Evolutionary conservation across 176 grass and related monocot species (phyloP).

Genomic region (Triticum urartu): DNA sequence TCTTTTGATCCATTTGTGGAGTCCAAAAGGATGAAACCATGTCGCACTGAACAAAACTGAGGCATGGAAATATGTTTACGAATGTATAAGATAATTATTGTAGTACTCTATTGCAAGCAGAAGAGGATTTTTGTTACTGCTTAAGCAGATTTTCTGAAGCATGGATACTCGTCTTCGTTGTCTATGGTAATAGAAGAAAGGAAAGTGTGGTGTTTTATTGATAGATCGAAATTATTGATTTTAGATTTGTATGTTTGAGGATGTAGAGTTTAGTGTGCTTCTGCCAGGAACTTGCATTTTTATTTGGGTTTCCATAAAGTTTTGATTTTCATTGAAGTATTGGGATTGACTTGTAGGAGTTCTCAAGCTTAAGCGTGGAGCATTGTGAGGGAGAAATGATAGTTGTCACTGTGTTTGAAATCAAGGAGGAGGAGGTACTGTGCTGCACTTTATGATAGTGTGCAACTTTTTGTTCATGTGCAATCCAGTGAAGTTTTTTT

Average conservation of each 20-base stretch:
- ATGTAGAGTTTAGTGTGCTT: background rate
- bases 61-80: background rate
- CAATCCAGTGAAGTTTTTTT: background rate
- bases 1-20: background rate
- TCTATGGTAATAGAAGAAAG: background rate
- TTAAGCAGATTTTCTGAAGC: constrained; percentile 5
- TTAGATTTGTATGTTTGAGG: constrained; percentile 6
- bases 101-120: background rate
- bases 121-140: background rate
- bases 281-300: background rate
- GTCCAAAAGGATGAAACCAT: background rate
- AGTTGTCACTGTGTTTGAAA: constrained; percentile 85
- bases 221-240: constrained; percentile 14
- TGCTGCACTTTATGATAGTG: background rate
- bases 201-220: background rate
- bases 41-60: background rate
- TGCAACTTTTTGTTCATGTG: background rate
- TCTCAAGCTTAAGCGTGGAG: constrained; percentile 88
- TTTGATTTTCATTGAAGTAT: constrained; percentile 14
- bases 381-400: constrained; percentile 61
- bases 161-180: background rate
- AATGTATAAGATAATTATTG: background rate
- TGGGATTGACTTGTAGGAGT: constrained; percentile 54
- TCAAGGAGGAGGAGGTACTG: constrained; percentile 66
- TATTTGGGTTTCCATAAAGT: background rate